These are phyloP conservation scores for Citrus maxima DNA, from an alignment of 345 rosid genomes.

Conservation along the genomic window DNA sequence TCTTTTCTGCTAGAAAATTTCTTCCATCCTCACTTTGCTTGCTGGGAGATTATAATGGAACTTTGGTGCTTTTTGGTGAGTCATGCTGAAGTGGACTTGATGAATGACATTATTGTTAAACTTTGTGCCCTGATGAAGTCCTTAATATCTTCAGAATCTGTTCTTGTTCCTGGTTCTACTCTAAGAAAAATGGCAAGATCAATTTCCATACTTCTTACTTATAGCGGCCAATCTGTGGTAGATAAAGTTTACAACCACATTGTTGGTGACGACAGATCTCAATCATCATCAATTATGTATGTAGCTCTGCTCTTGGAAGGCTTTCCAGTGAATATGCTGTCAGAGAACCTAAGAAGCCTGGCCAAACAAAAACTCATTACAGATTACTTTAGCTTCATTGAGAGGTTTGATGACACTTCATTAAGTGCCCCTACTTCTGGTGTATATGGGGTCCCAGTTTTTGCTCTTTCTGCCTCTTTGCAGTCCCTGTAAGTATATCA, in stretches of 20 bases:
- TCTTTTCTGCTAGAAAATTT: conserved; percentile 70
- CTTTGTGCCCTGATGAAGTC: conserved; percentile 52
- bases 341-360: conserved; percentile 40
- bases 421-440: conserved; percentile 30
- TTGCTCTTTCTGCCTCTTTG: conserved; percentile 67
- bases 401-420: conserved; percentile 35
- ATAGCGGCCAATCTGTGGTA: conserved; percentile 47
- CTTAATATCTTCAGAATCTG: conserved; percentile 48
- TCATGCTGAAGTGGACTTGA: conserved; percentile 51
- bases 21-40: conserved; percentile 80
- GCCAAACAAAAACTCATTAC: conserved; percentile 54
- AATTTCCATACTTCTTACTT: conserved; percentile 54
- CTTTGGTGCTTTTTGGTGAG: conserved; percentile 81
- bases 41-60: conserved; percentile 77
- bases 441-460: conserved; percentile 51
- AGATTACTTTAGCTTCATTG: conserved; percentile 55
- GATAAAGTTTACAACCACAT: conserved; percentile 50
- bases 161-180: conserved; percentile 51
- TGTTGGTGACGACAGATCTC: conserved; percentile 36
- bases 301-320: conserved; percentile 73
- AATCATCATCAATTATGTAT: conserved; percentile 42
- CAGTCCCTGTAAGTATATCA: conserved; percentile 57
- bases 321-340: conserved; percentile 60
- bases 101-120: conserved; percentile 40
- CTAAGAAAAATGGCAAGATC: conserved; percentile 69